Percentiles rank a stretch among this genome's conserved stretches.
These are phyloP conservation scores for Fusarium transvaalense DNA, from an alignment of 2,329 filamentous ascomycete species.

Conservation along the genomic window DNA sequence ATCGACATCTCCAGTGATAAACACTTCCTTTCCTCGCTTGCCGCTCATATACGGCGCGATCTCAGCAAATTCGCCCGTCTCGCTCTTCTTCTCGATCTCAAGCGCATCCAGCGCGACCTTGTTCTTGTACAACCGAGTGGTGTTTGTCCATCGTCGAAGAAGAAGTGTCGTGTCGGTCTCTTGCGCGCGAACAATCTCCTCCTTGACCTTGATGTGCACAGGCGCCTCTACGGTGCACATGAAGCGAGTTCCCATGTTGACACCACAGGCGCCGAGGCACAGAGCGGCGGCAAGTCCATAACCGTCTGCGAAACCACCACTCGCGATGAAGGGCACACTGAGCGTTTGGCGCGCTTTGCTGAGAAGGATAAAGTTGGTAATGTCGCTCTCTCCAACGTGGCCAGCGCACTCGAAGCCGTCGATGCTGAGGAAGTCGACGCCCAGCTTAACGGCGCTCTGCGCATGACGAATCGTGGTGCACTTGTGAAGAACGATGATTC, in stretches of 20 bases:
- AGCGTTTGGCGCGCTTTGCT: conserved; percentile 86
- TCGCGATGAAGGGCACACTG: conserved; percentile 91
- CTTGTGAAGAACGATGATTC: conserved; percentile 89
- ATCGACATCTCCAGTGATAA: conserved; percentile 90
- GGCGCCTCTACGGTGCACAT: conserved; percentile 96
- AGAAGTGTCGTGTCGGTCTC: conserved; percentile 94
- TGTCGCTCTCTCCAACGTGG: conserved; percentile 88
- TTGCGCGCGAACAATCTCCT: conserved; percentile 86
- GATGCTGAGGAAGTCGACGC: conserved; percentile 96
- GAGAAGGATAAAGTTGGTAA: conserved; percentile 91
- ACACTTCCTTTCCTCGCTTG: conserved; percentile 90
- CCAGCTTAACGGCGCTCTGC: conserved; percentile 89
- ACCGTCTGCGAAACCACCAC: conserved; percentile 94
- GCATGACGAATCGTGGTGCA: conserved; percentile 97
- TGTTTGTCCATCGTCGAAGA: conserved; percentile 92
- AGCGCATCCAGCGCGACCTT: conserved; percentile 85
- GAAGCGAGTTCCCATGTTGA: conserved; percentile 99
- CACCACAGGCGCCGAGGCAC: conserved; percentile 88
- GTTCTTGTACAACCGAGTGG: conserved; percentile 88
- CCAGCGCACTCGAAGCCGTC: conserved; percentile 98
- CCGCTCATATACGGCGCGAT: conserved; percentile 90
- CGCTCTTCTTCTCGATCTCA: conserved; percentile 85
- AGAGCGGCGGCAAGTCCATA: conserved; percentile 92
- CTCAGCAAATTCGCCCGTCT: conserved; percentile 88
- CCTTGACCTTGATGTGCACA: conserved; percentile 93